Percentiles rank a stretch among this genome's conserved stretches.
These are phyloP conservation scores for Curvularia lunata DNA, from an alignment of 2,329 filamentous ascomycete species.

Conservation along the genomic window DNA sequence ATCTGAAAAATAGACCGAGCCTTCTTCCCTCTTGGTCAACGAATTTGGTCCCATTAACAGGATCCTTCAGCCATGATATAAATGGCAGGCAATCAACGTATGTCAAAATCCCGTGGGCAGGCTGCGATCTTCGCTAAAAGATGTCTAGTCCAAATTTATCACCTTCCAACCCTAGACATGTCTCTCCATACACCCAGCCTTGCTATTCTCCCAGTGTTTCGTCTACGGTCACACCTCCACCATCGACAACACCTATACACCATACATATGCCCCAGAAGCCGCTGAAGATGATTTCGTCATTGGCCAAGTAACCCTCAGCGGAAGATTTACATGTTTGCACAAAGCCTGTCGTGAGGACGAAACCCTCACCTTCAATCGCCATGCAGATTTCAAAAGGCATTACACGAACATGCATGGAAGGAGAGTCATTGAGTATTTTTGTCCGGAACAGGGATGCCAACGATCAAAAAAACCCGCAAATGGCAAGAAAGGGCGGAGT, in stretches of 20 bases:
- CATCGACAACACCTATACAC: slow-evolving; percentile 1
- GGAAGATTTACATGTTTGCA: slow-evolving; percentile 37
- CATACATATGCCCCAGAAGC: neutral
- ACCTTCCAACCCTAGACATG: neutral
- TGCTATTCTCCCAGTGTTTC: neutral
- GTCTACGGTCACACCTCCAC: neutral
- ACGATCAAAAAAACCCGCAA: slow-evolving; percentile 21
- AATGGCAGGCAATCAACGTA: neutral
- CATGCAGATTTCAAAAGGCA: slow-evolving; percentile 44
- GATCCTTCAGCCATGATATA: neutral
- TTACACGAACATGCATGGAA: slow-evolving; percentile 28
- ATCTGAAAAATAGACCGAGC: neutral
- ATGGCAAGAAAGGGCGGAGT: slow-evolving; percentile 31
- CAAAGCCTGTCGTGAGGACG: slow-evolving; percentile 16
- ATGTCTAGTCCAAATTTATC: neutral
- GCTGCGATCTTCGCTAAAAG: neutral
- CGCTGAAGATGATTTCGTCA: slow-evolving; percentile 11
- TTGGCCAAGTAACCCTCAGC: slow-evolving; percentile 34
- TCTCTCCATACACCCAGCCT: neutral
- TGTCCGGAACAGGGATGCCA: slow-evolving; percentile 31
- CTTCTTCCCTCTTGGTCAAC: slow-evolving; percentile 3
- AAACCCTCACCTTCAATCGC: slow-evolving; percentile 32
- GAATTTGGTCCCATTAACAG: neutral
- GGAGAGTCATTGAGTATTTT: slow-evolving; percentile 26
- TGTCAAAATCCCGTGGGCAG: neutral